Conservation (phyloP, 768 basidiomycete genomes). For the Leccinum uliginosum region DNA sequence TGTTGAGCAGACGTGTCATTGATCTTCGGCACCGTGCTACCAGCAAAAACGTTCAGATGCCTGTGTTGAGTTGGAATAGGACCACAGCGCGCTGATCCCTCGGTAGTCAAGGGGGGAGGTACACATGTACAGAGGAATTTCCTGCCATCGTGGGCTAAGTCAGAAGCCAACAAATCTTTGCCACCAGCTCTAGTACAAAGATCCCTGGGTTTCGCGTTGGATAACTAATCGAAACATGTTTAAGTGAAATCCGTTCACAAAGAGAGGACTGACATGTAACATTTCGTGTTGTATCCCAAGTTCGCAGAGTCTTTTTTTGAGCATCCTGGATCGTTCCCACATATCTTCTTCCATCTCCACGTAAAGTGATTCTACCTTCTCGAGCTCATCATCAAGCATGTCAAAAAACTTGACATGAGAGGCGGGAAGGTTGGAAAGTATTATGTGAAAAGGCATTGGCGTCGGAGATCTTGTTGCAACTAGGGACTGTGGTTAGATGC, state of each 20-base stretch:
- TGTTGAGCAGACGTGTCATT: not conserved
- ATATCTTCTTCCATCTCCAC: slow-evolving; percentile 61
- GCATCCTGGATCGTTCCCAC: slow-evolving; percentile 38
- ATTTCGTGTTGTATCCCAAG: slow-evolving; percentile 61
- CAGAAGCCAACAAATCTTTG: slow-evolving; percentile 5
- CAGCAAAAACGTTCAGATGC: not conserved
- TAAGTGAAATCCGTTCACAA: not conserved
- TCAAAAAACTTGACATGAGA: slow-evolving; percentile 70
- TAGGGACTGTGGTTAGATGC: not conserved
- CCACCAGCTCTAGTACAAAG: not conserved
- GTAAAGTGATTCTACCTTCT: slow-evolving; percentile 86
- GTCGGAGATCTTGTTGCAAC: slow-evolving; percentile 8
- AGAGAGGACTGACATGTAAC: slow-evolving; percentile 43
- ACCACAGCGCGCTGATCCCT: not conserved
- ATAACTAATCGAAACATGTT: slow-evolving; percentile 7
- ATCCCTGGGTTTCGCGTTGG: not conserved
- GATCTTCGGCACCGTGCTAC: not conserved
- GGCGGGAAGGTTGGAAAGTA: slow-evolving; percentile 52
- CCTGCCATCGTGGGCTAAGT: slow-evolving; percentile 11
- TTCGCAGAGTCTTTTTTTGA: slow-evolving; percentile 70
- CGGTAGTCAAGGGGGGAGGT: not conserved
- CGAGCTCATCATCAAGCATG: slow-evolving; percentile 68
- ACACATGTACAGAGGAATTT: not conserved
- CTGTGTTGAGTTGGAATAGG: not conserved
- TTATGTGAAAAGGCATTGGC: slow-evolving; percentile 38